These are phyloP conservation scores for Moesziomyces globuligerus DNA, from an alignment of 1,284 basidiomycete species.

Conservation along the genomic window DNA sequence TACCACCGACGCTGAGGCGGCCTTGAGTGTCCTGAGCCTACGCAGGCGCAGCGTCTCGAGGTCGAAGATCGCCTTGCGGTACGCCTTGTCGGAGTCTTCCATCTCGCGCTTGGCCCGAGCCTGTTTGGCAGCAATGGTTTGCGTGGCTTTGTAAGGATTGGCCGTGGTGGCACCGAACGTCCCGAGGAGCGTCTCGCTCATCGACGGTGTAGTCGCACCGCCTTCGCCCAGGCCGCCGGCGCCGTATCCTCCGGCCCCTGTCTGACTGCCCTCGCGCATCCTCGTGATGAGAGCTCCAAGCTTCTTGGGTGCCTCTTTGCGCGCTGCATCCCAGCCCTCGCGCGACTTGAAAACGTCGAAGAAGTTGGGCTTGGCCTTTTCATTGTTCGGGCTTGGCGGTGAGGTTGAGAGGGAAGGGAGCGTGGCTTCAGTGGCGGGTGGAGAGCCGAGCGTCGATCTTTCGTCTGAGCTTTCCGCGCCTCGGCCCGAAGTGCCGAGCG, in stretches of 20 bases:
- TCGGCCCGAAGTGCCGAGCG: conserved; percentile 12
- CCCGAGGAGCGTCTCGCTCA: conserved; percentile 28
- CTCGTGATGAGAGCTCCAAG: conserved; percentile 60
- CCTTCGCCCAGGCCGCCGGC: conserved; percentile 12
- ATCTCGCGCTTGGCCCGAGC: conserved; percentile 60
- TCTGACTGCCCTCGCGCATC: conserved; percentile 58
- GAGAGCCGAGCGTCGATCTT: conserved; percentile 28
- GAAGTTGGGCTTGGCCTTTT: conserved; percentile 44
- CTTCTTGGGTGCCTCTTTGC: conserved; percentile 64
- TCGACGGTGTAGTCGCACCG: conserved; percentile 16
- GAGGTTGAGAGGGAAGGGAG: conserved; percentile 17
- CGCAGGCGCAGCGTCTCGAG: conserved; percentile 85
- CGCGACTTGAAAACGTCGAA: conserved; percentile 59
- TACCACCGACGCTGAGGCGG: conserved; percentile 84
- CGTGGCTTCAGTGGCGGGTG: conserved; percentile 16
- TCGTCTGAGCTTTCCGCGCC: conserved; percentile 31
- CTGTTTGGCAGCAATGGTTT: conserved; percentile 56
- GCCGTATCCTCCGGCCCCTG: conserved; percentile 8
- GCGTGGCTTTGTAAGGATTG: conserved; percentile 41
- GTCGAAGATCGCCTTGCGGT: conserved; percentile 89
- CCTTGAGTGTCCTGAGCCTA: conserved; percentile 82
- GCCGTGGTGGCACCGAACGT: conserved; percentile 26
- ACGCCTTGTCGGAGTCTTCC: conserved; percentile 80
- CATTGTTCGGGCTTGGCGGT: conserved; percentile 25
- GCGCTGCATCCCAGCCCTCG: conserved; percentile 61